Conservation (phyloP, 345 rosid genomes). For the Xanthoceras sorbifolium region DNA sequence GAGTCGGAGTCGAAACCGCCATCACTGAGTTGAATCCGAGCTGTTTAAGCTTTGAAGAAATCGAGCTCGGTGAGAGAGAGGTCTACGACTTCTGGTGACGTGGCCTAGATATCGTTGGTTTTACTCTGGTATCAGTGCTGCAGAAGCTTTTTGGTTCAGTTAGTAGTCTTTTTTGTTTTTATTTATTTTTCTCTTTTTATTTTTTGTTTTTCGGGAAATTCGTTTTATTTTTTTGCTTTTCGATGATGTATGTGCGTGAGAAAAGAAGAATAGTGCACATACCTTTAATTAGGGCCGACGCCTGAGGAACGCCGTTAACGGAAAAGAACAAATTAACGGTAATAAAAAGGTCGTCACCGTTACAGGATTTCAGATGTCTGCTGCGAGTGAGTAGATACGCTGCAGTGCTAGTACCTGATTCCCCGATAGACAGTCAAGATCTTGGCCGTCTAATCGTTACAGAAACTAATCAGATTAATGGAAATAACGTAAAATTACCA, state of each 20-base stretch:
- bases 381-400: neutral
- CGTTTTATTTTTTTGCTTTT: neutral
- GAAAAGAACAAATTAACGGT: slow-evolving; percentile 48
- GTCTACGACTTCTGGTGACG: slow-evolving; percentile 37
- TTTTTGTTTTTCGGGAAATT: too few species aligned
- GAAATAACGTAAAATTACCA: neutral
- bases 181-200: neutral
- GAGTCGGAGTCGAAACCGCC: slow-evolving; percentile 41
- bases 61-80: slow-evolving; percentile 13
- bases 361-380: neutral
- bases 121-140: slow-evolving; percentile 45
- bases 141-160: slow-evolving; percentile 24
- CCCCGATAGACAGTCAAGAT: neutral
- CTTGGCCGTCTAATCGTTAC: slow-evolving; percentile 11
- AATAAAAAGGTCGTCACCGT: slow-evolving; percentile 18
- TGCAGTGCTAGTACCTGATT: neutral
- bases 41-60: slow-evolving; percentile 12
- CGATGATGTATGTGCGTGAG: neutral
- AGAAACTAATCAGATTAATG: neutral
- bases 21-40: slow-evolving; percentile 35
- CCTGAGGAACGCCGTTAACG: slow-evolving; percentile 39
- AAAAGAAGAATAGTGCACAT: neutral
- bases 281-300: slow-evolving; percentile 21
- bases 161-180: neutral
- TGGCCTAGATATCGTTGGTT: slow-evolving; percentile 46